Evolutionary conservation across 2,329 filamentous ascomycete species (phyloP).

Genomic region (Elsinoe batatas): DNA sequence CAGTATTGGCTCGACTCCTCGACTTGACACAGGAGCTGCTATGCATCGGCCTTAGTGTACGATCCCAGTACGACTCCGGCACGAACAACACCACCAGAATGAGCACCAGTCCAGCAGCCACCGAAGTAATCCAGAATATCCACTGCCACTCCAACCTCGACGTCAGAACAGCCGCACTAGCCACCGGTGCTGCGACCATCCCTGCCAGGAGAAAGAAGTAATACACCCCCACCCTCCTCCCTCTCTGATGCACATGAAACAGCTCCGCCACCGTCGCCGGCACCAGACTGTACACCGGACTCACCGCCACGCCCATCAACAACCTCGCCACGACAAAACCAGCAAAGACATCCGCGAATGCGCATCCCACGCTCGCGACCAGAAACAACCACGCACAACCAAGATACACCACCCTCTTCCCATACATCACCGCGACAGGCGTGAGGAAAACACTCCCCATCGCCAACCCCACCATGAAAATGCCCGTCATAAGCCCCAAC

Average conservation of each 20-base stretch:
- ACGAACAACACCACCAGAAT: slow-evolving; percentile 4
- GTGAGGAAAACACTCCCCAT: slow-evolving; percentile 6
- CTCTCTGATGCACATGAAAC: slow-evolving; percentile 7
- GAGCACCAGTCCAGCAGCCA: background rate
- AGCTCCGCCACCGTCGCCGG: slow-evolving; percentile 5
- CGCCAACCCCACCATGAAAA: slow-evolving; percentile 5
- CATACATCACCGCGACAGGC: slow-evolving; percentile 2
- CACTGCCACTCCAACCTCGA: slow-evolving; percentile 58
- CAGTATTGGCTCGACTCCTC: background rate
- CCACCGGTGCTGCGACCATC: slow-evolving; percentile 80
- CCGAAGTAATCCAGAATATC: slow-evolving; percentile 12
- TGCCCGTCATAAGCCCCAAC: background rate
- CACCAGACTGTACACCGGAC: background rate
- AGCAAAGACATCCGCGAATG: background rate
- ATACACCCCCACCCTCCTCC: slow-evolving; percentile 3
- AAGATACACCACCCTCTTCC: slow-evolving; percentile 7
- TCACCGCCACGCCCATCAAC: slow-evolving; percentile 3
- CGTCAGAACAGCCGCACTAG: slow-evolving; percentile 76
- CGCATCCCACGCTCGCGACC: background rate
- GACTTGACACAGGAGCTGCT: slow-evolving; percentile 1
- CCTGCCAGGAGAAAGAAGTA: slow-evolving; percentile 15
- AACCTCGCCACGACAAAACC: background rate
- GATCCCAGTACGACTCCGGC: slow-evolving; percentile 12
- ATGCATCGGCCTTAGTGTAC: background rate
- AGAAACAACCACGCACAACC: slow-evolving; percentile 6